Base-by-base conservation (phyloP, 2,329 filamentous ascomycete genomes). In the Pseudogymnoascus sp. region DNA sequence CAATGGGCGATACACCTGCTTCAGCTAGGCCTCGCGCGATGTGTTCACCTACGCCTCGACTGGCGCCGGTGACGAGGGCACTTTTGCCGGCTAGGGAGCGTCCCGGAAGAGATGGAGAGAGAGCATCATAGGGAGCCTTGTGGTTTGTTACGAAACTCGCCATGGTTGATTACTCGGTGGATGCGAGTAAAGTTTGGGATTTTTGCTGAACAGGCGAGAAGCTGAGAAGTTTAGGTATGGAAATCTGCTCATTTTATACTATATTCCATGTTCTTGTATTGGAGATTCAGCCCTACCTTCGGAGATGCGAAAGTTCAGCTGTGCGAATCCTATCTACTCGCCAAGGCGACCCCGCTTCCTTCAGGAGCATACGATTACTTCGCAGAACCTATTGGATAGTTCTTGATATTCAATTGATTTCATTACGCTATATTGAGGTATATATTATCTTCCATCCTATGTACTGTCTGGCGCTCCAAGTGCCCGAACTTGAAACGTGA, bases 1-100 rank as follows among this genome's bases (percentile, higher is more conserved):
- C 40, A 5, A 45, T 23, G 11, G 18, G 18, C 4, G 40, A 45
- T 23, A 77, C 77, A 1, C 77, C 77, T 23, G 76, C 77, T 69
- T 79, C 78, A 11, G 77, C 77, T 1, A 79, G 73, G 4, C 75
- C 77, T 34, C 74, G 67, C 1, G 75, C 77, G 64, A 79, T 77
- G 16, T 76, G 73, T 1, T 78, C 72, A 5, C 78, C 78, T 60
- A 76, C 77, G 6, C 79, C 78, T 34, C 76, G 71, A 3, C 76
- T 74, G 14, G 77, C 78, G 7, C 79, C 79, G 1, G 79, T 80
- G 4, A 80, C 74, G 21, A 78, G 69, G 12, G 77, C 77, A 4
- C 75, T 78, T 60, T 77, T 76, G 16, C 77, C 77, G 64, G 75
- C 70, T 29, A 80, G 70, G 4, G 77, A 77, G 67, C 40, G 40